Evolutionary conservation across 2,329 filamentous ascomycete genomes (phyloP).

Genomic region (Macroventuria anomochaeta): DNA sequence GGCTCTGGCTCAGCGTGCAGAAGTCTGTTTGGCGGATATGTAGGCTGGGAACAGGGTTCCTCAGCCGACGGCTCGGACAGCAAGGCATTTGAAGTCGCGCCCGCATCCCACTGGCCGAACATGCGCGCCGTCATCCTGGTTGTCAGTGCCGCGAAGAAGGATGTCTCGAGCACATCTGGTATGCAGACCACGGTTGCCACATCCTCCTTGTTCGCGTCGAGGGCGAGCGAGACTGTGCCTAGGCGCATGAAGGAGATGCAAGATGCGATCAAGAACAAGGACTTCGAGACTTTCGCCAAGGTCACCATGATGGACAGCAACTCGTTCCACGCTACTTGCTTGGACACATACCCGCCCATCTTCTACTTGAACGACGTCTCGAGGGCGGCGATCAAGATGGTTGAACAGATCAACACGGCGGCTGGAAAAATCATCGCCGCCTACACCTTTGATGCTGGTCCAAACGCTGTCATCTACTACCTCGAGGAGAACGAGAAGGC

Average conservation of each 20-base stretch:
- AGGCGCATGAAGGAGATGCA: conserved; percentile 85
- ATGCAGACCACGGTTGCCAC: conserved; percentile 98
- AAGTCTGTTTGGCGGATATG: conserved; percentile 92
- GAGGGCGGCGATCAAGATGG: conserved; percentile 82
- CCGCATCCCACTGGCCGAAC: conserved; percentile 89
- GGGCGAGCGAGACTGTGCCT: conserved; percentile 79
- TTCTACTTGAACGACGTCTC: conserved; percentile 98
- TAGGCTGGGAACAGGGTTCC: conserved; percentile 86
- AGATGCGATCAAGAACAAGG: conserved; percentile 74
- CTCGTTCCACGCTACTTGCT: conserved; percentile 92
- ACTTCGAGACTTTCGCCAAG: conserved; percentile 87
- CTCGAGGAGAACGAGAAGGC: conserved; percentile 75
- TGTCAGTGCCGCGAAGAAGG: conserved; percentile 92
- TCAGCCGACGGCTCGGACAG: conserved; percentile 83
- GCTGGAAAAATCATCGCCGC: conserved; percentile 83
- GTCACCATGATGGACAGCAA: conserved; percentile 98
- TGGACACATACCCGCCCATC: conserved; percentile 96
- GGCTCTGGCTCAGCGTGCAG: conserved; percentile 95
- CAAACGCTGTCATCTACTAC: conserved; percentile 97
- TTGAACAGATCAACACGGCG: conserved; percentile 84
- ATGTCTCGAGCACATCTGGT: conserved; percentile 86
- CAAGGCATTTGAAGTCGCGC: conserved; percentile 84
- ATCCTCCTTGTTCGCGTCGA: conserved; percentile 81
- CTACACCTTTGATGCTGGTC: conserved; percentile 97
- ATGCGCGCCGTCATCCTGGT: conserved; percentile 95